Conservation (phyloP, 305 asterid genomes). For the Fraxinus albicans region DNA sequence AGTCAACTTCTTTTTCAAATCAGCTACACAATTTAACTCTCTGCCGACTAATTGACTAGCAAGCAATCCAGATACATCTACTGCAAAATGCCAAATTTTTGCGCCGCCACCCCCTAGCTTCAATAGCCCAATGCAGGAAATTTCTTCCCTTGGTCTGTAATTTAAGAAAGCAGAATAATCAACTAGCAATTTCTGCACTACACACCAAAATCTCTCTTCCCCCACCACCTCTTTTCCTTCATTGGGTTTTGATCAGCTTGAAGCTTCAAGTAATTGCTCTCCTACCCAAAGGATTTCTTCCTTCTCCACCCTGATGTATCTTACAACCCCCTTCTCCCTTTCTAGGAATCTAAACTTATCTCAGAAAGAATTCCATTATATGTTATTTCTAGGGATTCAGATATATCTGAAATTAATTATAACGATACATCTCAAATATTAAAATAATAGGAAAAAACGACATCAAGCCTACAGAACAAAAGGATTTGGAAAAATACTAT, state of each 20-base stretch:
- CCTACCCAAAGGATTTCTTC: neutral
- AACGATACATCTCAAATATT: neutral
- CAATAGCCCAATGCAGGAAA: neutral
- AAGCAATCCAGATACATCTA: neutral
- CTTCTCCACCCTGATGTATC: neutral
- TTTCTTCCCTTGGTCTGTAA: neutral
- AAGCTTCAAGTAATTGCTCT: neutral
- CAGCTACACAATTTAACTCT: neutral
- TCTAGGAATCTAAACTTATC: neutral
- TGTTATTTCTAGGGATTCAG: neutral
- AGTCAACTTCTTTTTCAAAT: neutral
- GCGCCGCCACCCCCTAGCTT: neutral
- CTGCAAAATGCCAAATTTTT: neutral
- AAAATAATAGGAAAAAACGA: slow-evolving; percentile 9
- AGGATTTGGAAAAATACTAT: slow-evolving; percentile 6
- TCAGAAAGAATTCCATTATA: neutral
- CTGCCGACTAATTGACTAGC: neutral
- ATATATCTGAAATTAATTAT: neutral
- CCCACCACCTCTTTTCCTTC: neutral
- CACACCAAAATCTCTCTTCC: neutral
- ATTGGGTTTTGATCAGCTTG: neutral
- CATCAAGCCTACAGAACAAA: neutral
- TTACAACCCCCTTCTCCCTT: neutral
- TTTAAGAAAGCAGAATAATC: neutral
- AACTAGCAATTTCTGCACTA: neutral